Evolutionary conservation across 1,284 basidiomycete species (phyloP).

Genomic region (Trametes pubescens): DNA sequence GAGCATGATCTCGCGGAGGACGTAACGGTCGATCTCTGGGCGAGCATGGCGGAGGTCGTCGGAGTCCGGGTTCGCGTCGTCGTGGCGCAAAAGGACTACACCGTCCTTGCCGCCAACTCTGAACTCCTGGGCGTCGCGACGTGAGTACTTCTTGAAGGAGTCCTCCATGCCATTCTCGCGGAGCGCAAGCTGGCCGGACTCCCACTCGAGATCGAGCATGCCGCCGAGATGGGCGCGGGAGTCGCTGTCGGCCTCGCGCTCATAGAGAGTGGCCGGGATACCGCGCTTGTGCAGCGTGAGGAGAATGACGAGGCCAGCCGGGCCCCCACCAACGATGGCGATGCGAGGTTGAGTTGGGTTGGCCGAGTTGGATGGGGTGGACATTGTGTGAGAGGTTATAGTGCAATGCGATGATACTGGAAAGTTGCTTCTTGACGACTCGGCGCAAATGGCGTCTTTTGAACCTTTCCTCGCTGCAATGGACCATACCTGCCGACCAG

Average conservation of each 20-base stretch:
- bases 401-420: no score
- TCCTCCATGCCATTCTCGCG: neutral
- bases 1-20: conserved; percentile 24
- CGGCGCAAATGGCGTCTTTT: no score
- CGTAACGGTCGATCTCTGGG: conserved; percentile 28
- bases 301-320: neutral
- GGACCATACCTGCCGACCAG: no score
- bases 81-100: conserved; percentile 3
- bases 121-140: neutral
- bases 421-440: no score
- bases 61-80: neutral
- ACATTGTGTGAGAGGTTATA: neutral
- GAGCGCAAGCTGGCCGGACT: neutral
- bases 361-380: neutral
- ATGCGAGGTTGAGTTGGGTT: neutral
- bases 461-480: no score
- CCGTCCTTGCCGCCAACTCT: neutral
- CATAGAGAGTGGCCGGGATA: neutral
- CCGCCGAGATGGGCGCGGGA: neutral
- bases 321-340: neutral
- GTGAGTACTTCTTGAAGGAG: neutral
- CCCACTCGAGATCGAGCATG: neutral
- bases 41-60: conserved; percentile 12
- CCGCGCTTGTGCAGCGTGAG: neutral
- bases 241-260: neutral